Evolutionary conservation across 176 grass and related monocot species (phyloP), one percentile per base, ranked within the genome.

Genomic region (Aegilops umbellulata): DNA sequence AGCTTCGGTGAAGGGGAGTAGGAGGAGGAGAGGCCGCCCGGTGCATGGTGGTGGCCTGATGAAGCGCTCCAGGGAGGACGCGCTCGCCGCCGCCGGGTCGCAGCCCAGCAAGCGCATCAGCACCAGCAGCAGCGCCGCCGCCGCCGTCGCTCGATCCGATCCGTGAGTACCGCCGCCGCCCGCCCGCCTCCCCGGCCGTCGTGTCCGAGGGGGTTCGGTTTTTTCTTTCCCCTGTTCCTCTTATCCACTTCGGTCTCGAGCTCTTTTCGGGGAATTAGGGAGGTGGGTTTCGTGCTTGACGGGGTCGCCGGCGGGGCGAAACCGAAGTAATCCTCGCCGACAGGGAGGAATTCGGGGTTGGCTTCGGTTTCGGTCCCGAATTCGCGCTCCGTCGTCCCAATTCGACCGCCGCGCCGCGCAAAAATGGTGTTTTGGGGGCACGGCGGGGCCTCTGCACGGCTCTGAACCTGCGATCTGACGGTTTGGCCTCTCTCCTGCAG

Each of bases 91-190:
- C 6, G 65, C 93, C 87, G 92, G 94, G 81, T 95, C 93, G 5
- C 97, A 95, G 84, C 67, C 53, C 53, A 53, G 16, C 49, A 57
- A 72, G 72, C 92, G 96, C 68, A 95, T 94, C 76, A 88, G 92
- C 12, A 87, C 92, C 63, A 86, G 11, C 42, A 46, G 42, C 41
- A 41, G 1, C 39, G 9, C 8, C 38, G 38, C 38, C 38, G 39
- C 83, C 89, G 70, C 92, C 44, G 88, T 81, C 42, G 88, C 86
- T 76, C 94, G 92, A 83, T 89, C 90, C 88, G 97, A 99, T 99
- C 97, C 94, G 97, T 99, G 92, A 94, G 97, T 79, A 81, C 4
- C 65, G 1, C 69, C 20, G 20, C 34, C 15, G 51, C 51, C 51
- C 51, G 51, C 49, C 47, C 49, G 49, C 49, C 49, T 53, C 49